Evolutionary conservation across 192 early-diverging fungal genomes (phyloP), one percentile per base, ranked within the genome.

Genomic region (Coemansia sp.): DNA sequence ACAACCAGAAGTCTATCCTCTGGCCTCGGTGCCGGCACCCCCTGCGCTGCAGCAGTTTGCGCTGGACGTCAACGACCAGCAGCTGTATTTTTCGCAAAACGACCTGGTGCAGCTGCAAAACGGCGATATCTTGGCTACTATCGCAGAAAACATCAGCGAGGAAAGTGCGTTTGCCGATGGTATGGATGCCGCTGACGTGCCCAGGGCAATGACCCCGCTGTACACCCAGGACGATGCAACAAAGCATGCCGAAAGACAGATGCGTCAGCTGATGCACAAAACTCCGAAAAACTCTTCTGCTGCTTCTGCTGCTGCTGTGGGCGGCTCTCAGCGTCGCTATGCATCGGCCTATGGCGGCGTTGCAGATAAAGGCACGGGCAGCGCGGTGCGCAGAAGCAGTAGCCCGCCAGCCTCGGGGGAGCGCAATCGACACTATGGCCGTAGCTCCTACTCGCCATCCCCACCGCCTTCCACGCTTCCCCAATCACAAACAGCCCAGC

Each of bases 31-130:
- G 33, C 87, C 88, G 3, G 93, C 92, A 6, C 94, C 94, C 11
- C 89, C 91, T 6, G 87, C 89, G 5, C 77, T 96, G 54, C 91
- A 92, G 80, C 84, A 86, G 61, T 92, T 96, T 81, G 89, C 87
- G 36, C 89, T 94, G 69, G 92, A 96, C 61, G 69, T 92, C 39
- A 88, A 90, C 74, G 92, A 91, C 14, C 85, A 91, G 57, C 87
- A 88, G 22, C 87, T 90, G 39, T 88, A 85, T 76, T 90, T 95
- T 70, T 72, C 72, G 32, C 88, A 91, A 58, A 67, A 74, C 51
- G 66, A 82, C 56, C 68, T 85, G 61, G 71, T 51, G 28, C 76
- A 77, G 66, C 73, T 70, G 41, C 54, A 41, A 28, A 58, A 60
- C 18, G 64, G 43, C 34, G 41, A 51, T 8, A 36, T 61, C 2